phyloP scores from a whole-genome alignment of 768 basidiomycete genomes.

The Kondoa subrosea region DNA sequence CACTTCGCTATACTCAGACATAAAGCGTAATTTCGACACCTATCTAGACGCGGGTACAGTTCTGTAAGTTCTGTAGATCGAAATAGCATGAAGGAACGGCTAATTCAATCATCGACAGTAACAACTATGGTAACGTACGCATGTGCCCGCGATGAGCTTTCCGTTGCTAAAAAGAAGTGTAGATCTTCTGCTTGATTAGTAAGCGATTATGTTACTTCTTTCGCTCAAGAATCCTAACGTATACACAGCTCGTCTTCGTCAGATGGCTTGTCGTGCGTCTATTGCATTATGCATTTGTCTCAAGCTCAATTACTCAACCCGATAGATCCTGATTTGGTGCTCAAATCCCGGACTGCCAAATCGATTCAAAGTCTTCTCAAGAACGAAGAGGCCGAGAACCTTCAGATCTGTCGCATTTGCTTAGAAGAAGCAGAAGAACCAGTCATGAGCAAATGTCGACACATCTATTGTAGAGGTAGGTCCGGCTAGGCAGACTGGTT shows the following conservation, averaged over 20 bases:
- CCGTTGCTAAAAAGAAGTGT: too few relatives aligned
- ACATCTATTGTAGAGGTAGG: slow-evolving; percentile 53
- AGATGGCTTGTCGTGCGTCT: slow-evolving; percentile 1
- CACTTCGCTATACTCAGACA: slow-evolving; percentile 58
- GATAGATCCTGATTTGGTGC: slow-evolving; percentile 62
- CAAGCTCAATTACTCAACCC: slow-evolving; percentile 32
- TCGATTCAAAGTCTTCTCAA: slow-evolving; percentile 38
- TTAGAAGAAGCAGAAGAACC: slow-evolving; percentile 95
- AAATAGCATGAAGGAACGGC: too few relatives aligned
- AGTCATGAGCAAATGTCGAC: slow-evolving; percentile 77
- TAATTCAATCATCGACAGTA: too few relatives aligned
- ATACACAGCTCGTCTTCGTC: background rate
- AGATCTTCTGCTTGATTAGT: slow-evolving; percentile 67
- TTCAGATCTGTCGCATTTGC: slow-evolving; percentile 59
- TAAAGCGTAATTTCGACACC: slow-evolving; percentile 75
- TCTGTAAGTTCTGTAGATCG: slow-evolving; percentile 1
- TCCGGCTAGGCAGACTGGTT: background rate
- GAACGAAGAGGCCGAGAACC: slow-evolving; percentile 39
- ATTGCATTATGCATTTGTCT: slow-evolving; percentile 24
- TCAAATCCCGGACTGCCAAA: slow-evolving; percentile 61
- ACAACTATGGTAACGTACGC: too few relatives aligned
- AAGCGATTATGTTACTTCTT: slow-evolving; percentile 30
- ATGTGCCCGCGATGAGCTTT: too few relatives aligned
- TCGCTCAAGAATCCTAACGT: too few relatives aligned
- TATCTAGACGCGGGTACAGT: slow-evolving; percentile 72